These are phyloP conservation scores for Erucastrum elatum DNA, from an alignment of 345 rosid genomes.

Conservation along the genomic window DNA sequence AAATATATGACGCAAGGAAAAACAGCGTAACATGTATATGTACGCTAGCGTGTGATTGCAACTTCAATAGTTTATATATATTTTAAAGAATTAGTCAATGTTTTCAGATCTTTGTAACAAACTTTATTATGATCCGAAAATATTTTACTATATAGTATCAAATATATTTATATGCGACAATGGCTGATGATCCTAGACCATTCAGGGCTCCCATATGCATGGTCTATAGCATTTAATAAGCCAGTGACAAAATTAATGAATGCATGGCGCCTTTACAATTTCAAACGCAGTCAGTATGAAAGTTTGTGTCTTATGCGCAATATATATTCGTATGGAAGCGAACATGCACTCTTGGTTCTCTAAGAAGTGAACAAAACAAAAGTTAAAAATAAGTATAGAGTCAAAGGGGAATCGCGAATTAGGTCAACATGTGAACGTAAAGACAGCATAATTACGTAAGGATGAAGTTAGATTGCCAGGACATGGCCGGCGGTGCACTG, in stretches of 20 bases:
- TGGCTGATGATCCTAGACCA: background rate
- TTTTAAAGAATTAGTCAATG: background rate
- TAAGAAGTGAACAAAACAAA: background rate
- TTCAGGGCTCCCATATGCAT: conserved; percentile 13
- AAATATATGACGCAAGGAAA: background rate
- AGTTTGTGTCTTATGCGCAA: conserved; percentile 1
- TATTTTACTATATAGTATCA: background rate
- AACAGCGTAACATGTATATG: conserved; percentile 8
- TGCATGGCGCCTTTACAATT: conserved; percentile 14
- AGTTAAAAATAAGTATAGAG: background rate
- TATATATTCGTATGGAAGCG: conserved; percentile 1
- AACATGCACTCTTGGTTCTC: background rate
- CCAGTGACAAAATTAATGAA: background rate
- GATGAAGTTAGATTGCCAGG: conserved; percentile 18
- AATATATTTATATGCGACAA: background rate
- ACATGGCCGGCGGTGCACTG: conserved; percentile 26
- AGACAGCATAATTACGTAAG: conserved; percentile 20
- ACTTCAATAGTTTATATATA: background rate
- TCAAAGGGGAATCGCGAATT: background rate
- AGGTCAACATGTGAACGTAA: conserved; percentile 20
- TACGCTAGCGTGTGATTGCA: conserved; percentile 20
- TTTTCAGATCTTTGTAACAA: background rate
- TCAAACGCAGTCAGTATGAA: background rate
- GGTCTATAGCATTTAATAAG: conserved; percentile 13
- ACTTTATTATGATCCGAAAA: background rate